phyloP scores from a whole-genome alignment of 805 yeast species.

The Candida nitratophila region DNA sequence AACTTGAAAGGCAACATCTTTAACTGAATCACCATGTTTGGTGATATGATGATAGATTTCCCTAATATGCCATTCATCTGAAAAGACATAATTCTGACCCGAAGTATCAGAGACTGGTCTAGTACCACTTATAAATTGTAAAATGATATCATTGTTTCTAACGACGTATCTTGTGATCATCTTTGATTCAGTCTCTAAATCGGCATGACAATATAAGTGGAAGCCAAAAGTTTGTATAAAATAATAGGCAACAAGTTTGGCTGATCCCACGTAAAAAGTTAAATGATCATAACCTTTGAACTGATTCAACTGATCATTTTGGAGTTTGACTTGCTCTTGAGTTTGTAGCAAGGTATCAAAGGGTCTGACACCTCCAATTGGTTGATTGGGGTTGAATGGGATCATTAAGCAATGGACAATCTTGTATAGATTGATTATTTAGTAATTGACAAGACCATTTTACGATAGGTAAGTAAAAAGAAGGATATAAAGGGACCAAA shows the following conservation, averaged over 20 bases:
- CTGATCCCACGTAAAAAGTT: slow-evolving; percentile 68
- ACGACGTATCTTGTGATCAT: slow-evolving; percentile 54
- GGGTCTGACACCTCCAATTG: too few relatives aligned
- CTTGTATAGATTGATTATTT: too few relatives aligned
- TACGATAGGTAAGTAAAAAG: too few relatives aligned
- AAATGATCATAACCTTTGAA: slow-evolving; percentile 46
- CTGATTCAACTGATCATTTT: too few relatives aligned
- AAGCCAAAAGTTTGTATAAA: slow-evolving; percentile 58
- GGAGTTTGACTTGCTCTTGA: too few relatives aligned
- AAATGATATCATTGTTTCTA: slow-evolving; percentile 42
- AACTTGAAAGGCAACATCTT: slow-evolving; percentile 67
- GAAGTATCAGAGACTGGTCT: slow-evolving; percentile 2
- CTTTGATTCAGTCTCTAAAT: slow-evolving; percentile 63
- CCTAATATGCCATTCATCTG: slow-evolving; percentile 7
- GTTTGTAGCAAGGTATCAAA: too few relatives aligned
- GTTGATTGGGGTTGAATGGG: too few relatives aligned
- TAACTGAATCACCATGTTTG: slow-evolving; percentile 74
- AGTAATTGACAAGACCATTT: too few relatives aligned
- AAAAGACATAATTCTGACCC: not conserved
- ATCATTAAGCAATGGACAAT: too few relatives aligned
- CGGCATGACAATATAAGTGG: slow-evolving; percentile 50
- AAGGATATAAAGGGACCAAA: too few relatives aligned
- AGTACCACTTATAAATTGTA: slow-evolving; percentile 38
- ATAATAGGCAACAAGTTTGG: slow-evolving; percentile 52
- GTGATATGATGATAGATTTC: slow-evolving; percentile 40